These are phyloP conservation scores for Sporothrix phasma DNA, from an alignment of 2,329 filamentous ascomycete genomes.

Conservation along the genomic window DNA sequence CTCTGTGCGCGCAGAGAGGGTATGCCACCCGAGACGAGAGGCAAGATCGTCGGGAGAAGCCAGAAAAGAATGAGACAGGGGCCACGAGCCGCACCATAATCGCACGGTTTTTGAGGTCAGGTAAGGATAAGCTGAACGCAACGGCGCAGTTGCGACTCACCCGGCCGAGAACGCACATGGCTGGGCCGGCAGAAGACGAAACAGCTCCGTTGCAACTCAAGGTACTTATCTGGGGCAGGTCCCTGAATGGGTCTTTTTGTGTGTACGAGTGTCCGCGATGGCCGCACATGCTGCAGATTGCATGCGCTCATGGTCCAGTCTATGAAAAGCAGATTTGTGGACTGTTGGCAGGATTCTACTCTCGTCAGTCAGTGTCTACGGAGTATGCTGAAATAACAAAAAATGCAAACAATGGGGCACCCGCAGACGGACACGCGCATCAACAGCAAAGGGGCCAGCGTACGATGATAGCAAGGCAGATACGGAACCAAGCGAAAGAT, in stretches of 20 bases:
- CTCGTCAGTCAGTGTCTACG: too few species aligned
- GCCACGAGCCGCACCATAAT: neutral
- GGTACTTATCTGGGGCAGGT: neutral
- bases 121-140: neutral
- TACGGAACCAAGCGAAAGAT: neutral
- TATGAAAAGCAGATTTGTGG: neutral
- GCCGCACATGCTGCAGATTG: neutral
- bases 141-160: neutral
- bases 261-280: neutral
- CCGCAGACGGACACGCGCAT: too few species aligned
- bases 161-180: constrained; percentile 4
- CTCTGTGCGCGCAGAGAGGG: neutral
- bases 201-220: neutral
- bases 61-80: neutral
- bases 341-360: too few species aligned
- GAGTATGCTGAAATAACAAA: too few species aligned
- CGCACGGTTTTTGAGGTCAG: neutral
- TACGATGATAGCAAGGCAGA: neutral
- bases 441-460: too few species aligned
- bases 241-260: neutral
- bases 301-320: neutral
- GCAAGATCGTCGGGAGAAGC: too few species aligned
- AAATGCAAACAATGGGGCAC: too few species aligned
- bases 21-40: neutral
- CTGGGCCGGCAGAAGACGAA: neutral